Evolutionary conservation across 192 early-diverging fungal species (phyloP), one percentile per base, ranked within the genome.

Genomic region (Mortierella hygrophila): DNA sequence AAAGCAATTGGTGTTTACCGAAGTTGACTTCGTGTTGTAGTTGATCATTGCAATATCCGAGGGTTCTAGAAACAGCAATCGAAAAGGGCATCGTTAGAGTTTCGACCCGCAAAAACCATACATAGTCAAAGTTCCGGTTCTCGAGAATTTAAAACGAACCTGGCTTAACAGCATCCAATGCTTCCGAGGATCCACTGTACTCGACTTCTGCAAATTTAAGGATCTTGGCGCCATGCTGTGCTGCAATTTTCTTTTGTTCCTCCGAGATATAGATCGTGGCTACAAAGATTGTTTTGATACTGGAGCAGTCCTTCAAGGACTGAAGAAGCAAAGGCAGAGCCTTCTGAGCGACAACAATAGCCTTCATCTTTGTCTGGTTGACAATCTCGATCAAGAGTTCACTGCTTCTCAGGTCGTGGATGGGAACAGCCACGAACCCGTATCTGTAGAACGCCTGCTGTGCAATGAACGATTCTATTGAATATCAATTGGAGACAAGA

Each of bases 321-420:
- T 71, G 72, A 1, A 88, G 75, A 8, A 83, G 37, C 41, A 75
- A 60, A 6, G 87, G 78, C 32, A 88, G 54, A 8, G 47, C 69
- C 69, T 81, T 79, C 52, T 79, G 77, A 1, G 81, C 57, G 6
- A 85, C 83, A 47, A 88, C 60, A 9, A 88, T 77, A 23, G 80
- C 88, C 63, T 83, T 88, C 38, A 88, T 68, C 69, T 84, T 81
- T 47, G 88, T 88, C 55, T 84, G 88, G 79, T 73, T 78, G 23
- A 77, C 79, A 13, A 84, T 73, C 72, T 80, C 78, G 49, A 81
- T 71, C 70, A 88, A 78, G 29, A 84, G 54, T 1, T 78, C 82
- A 13, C 26, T 81, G 65, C 74, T 80, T 32, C 74, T 74, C 65
- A 81, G 52, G 18, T 84, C 82, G 47, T 88, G 82, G 32, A 88